Evolutionary conservation across 805 yeast genomes (phyloP).

Genomic region (Naumovozyma dairenensis): DNA sequence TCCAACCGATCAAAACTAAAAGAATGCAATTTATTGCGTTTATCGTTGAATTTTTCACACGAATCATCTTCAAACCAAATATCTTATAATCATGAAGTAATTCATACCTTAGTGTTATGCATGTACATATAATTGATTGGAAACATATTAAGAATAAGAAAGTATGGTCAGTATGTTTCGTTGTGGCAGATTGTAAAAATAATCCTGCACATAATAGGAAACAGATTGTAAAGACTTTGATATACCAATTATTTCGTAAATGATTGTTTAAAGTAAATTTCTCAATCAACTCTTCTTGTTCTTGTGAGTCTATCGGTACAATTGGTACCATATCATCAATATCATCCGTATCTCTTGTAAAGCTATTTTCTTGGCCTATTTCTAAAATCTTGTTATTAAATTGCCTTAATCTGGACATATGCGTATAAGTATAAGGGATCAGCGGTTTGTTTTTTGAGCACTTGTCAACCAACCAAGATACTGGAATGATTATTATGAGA

Average conservation of each 20-base stretch:
- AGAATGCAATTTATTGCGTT: constrained; percentile 16
- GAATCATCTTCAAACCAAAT: constrained; percentile 8
- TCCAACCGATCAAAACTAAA: constrained; percentile 21
- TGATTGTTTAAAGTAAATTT: constrained; percentile 17
- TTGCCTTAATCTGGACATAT: constrained; percentile 19
- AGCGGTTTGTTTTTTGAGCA: too few species aligned
- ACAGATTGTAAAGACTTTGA: constrained; percentile 13
- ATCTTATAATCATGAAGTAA: constrained; percentile 15
- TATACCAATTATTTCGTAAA: constrained; percentile 11
- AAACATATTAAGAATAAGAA: constrained; percentile 10
- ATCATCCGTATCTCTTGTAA: not conserved
- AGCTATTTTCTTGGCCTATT: constrained; percentile 3
- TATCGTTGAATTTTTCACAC: constrained; percentile 13
- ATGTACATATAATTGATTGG: constrained; percentile 21
- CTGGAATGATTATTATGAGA: too few species aligned
- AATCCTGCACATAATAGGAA: constrained; percentile 18
- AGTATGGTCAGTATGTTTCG: constrained; percentile 3
- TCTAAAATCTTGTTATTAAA: constrained; percentile 12
- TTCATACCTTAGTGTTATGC: constrained; percentile 21
- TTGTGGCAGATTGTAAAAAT: constrained; percentile 17
- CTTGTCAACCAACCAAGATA: too few species aligned
- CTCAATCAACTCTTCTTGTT: constrained; percentile 26
- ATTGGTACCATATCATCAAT: constrained; percentile 1
- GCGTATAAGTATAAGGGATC: too few species aligned
- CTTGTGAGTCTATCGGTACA: constrained; percentile 24